phyloP scores from a whole-genome alignment of 352 stramenopile genomes.

The Globisporangium recalcitrans region DNA sequence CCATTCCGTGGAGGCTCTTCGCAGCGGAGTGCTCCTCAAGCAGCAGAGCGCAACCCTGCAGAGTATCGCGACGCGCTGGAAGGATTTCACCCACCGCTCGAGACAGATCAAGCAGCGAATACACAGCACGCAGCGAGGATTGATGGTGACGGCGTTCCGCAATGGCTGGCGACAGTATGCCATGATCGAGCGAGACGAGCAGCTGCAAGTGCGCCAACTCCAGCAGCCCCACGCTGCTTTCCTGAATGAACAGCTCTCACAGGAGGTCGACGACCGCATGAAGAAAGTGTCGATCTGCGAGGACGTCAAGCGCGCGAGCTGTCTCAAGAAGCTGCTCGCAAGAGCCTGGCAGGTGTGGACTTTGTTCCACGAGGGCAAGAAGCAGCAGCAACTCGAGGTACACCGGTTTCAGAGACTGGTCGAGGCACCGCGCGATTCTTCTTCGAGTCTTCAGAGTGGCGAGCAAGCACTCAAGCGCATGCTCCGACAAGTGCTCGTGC shows the following conservation, averaged over 20 bases:
- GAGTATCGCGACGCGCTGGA: not conserved
- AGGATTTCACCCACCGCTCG: not conserved
- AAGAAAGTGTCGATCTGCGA: constrained; percentile 22
- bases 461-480: not conserved
- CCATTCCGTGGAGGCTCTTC: not conserved
- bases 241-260: constrained; percentile 25
- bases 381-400: not conserved
- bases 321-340: constrained; percentile 14
- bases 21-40: not conserved
- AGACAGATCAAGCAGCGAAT: not conserved
- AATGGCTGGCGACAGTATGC: constrained; percentile 22
- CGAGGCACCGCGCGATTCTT: not conserved
- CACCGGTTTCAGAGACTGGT: not conserved
- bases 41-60: not conserved
- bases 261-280: constrained; percentile 20
- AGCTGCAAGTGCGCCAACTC: constrained; percentile 17
- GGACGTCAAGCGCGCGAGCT: constrained; percentile 16
- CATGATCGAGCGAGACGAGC: constrained; percentile 13
- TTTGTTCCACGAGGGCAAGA: constrained; percentile 17
- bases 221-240: constrained; percentile 19
- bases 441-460: not conserved
- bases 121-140: not conserved
- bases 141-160: constrained; percentile 17
- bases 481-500: constrained; percentile 15
- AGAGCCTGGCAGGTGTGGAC: constrained; percentile 23